phyloP scores from a whole-genome alignment of 805 yeast genomes.

The Candida morakotiae region DNA sequence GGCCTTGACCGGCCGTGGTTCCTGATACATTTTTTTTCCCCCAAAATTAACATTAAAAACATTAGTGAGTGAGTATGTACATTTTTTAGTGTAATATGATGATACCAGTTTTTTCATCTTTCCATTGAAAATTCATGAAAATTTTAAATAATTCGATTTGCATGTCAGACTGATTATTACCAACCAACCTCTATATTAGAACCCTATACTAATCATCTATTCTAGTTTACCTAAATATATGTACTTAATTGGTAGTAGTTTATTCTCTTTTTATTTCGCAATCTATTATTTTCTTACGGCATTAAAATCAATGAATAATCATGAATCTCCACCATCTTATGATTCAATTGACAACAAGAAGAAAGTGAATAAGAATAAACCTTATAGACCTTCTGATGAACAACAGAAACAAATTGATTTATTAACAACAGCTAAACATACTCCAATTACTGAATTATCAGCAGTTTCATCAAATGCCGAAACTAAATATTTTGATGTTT shows the following conservation, averaged over 20 bases:
- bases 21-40: constrained; percentile 32
- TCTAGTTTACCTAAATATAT: neutral
- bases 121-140: constrained; percentile 6
- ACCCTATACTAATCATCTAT: constrained; percentile 1
- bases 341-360: no score
- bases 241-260: neutral
- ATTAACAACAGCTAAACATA: constrained; percentile 7
- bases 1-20: constrained; percentile 55
- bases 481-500: constrained; percentile 47
- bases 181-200: no score
- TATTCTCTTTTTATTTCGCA: neutral
- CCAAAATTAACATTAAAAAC: neutral
- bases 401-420: constrained; percentile 34
- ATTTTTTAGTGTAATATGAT: neutral
- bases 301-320: constrained; percentile 1
- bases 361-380: constrained; percentile 18
- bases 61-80: neutral
- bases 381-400: constrained; percentile 32
- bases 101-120: constrained; percentile 1
- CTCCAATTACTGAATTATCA: constrained; percentile 15
- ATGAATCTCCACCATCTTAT: constrained; percentile 15
- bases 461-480: constrained; percentile 24
- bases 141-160: constrained; percentile 26
- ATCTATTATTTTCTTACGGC: neutral
- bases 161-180: constrained; percentile 40